Conservation (phyloP, 1,284 basidiomycete genomes). For the Ceratobasidium theobromae region DNA sequence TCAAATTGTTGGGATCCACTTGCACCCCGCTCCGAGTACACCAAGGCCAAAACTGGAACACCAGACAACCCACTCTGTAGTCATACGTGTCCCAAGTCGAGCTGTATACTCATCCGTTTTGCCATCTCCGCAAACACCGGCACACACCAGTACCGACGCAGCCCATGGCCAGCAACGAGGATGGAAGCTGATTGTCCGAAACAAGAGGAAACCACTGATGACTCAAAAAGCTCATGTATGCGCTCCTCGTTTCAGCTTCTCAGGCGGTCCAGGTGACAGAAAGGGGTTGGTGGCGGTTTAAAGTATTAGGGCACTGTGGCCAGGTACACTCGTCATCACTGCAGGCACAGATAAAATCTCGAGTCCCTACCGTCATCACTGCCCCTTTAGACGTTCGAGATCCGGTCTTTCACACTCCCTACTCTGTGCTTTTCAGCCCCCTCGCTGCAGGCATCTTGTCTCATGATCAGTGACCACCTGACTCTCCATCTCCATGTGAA, state of each 20-base stretch:
- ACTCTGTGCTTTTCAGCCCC: background rate
- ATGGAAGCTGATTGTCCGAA: background rate
- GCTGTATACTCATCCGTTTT: no score
- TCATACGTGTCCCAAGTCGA: no score
- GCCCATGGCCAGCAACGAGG: background rate
- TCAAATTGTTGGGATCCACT: background rate
- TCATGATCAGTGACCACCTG: background rate
- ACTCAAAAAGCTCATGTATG: background rate
- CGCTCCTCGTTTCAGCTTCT: background rate
- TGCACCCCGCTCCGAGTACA: background rate
- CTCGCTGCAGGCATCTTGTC: no score
- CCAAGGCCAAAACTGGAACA: background rate
- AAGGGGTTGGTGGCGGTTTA: background rate
- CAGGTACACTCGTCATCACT: background rate
- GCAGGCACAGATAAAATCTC: background rate
- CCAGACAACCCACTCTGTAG: background rate
- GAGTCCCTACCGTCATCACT: background rate
- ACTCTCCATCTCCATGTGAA: conserved; percentile 1
- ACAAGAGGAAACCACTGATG: background rate
- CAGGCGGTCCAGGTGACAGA: background rate
- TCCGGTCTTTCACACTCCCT: background rate
- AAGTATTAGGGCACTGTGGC: background rate
- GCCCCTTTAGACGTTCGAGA: conserved; percentile 6
- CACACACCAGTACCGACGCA: no score
- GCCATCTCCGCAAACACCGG: no score